phyloP scores from a whole-genome alignment of 1,284 basidiomycete species.

The Phenoliferia sp. region DNA sequence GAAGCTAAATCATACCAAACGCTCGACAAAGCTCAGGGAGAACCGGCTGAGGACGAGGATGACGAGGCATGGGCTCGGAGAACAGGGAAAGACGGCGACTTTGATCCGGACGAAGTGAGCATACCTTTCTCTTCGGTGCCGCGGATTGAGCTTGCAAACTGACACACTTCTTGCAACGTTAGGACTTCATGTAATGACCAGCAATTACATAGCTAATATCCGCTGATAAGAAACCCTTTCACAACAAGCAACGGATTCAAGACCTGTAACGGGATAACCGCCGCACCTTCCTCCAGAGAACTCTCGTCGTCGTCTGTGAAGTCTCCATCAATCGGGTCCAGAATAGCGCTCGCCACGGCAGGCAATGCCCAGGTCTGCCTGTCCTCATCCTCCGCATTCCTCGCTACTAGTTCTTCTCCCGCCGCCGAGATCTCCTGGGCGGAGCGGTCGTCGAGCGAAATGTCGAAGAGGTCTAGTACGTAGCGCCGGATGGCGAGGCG shows the following conservation, averaged over 20 bases:
- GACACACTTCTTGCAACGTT: no score
- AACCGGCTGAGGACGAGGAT: not conserved
- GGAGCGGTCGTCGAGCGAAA: slow-evolving; percentile 38
- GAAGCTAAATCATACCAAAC: not conserved
- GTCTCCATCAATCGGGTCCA: slow-evolving; percentile 3
- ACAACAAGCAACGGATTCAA: not conserved
- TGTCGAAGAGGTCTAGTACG: slow-evolving; percentile 85
- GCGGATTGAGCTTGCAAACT: no score
- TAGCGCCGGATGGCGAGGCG: slow-evolving; percentile 84
- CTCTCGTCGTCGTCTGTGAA: slow-evolving; percentile 2
- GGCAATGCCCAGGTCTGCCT: not conserved
- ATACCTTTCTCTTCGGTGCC: not conserved
- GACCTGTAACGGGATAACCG: slow-evolving; percentile 1
- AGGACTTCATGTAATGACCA: no score
- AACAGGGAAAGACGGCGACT: slow-evolving; percentile 55
- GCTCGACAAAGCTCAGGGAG: not conserved
- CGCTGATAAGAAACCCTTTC: not conserved
- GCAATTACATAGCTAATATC: no score
- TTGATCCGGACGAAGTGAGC: not conserved
- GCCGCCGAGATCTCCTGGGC: slow-evolving; percentile 7
- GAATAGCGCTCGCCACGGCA: not conserved
- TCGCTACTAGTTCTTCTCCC: slow-evolving; percentile 3
- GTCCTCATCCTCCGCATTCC: not conserved
- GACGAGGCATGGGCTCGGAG: slow-evolving; percentile 2
- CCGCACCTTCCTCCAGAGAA: not conserved